Evolutionary conservation across 1,139 yeast species (phyloP), one percentile per base, ranked within the genome.

Genomic region (Taphrina wiesneri): DNA sequence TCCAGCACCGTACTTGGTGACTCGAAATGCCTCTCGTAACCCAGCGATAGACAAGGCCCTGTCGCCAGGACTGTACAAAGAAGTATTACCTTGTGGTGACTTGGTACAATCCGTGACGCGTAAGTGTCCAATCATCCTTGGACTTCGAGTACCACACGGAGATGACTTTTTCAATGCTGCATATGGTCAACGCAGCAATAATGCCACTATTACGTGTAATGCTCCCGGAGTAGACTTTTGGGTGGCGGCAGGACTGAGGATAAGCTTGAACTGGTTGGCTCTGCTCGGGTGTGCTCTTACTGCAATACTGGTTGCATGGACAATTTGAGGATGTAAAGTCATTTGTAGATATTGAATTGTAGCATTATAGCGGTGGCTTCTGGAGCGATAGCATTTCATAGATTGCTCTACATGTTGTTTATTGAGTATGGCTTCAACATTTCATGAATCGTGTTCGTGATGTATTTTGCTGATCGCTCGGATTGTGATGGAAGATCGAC

Each of bases 31-130:
- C 4, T 86, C 90, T 7, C 80, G 99, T 67, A 90, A 83, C 71
- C 78, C 77, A 6, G 62, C 28, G 6, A 41, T 53, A 23, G 82
- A 85, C 70, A 77, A 81, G 0, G 73, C 78, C 0, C 79, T 93
- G 15, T 74, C 76, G 28, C 98, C 98, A 0, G 81, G 83, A 0
- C 77, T 79, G 25, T 93, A 92, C 75, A 87, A 81, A 71, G 99
- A 93, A 75, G 81, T 93, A 1, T 76, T 90, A 66, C 99, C 99
- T 0, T 93, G 99, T 74, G 82, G 87, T 56, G 87, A 88, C 72
- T 83, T 88, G 67, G 93, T 98, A 75, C 80, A 89, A 68, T 83
- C 86, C 1, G 83, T 93, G 11, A 95, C 87, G 2, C 81, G 91
- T 67, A 88, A 88, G 74, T 93, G 99, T 75, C 97, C 97, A 0